phyloP scores from a whole-genome alignment of 2,329 filamentous ascomycete species.

The Cyclaneusma minus region DNA sequence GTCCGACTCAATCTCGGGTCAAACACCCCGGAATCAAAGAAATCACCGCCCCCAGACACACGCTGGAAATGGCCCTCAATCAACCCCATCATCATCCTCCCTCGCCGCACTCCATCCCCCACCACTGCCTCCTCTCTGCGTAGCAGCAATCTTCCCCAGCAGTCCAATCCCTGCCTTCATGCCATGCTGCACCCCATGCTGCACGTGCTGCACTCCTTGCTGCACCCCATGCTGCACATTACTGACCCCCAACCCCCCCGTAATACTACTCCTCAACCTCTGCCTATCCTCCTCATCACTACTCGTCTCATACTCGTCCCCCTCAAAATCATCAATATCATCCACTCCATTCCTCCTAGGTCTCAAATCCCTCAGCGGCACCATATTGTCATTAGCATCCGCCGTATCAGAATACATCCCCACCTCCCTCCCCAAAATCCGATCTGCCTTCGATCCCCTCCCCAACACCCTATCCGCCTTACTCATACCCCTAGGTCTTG shows the following conservation, averaged over 20 bases:
- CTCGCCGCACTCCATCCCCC: too few relatives aligned
- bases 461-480: conserved; percentile 3
- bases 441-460: conserved; percentile 19
- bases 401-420: conserved; percentile 8
- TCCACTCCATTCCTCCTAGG: conserved; percentile 7
- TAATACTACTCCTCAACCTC: conserved; percentile 10
- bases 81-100: too few relatives aligned
- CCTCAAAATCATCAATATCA: conserved; percentile 10
- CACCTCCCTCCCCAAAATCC: conserved; percentile 18
- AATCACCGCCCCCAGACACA: too few relatives aligned
- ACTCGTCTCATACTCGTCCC: conserved; percentile 15
- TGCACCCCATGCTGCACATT: conserved; percentile 14
- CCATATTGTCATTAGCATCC: conserved; percentile 13
- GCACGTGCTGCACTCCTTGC: conserved; percentile 18
- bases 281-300: conserved; percentile 15
- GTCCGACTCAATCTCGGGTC: too few relatives aligned
- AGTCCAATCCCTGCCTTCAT: conserved; percentile 14
- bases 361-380: conserved; percentile 14
- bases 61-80: too few relatives aligned
- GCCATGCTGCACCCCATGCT: conserved; percentile 15
- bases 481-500: neutral
- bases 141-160: conserved; percentile 13
- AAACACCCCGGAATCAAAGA: too few relatives aligned
- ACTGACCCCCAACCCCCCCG: conserved; percentile 13
- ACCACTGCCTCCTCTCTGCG: too few relatives aligned